These are phyloP conservation scores for Agarophyton chilense DNA, from an alignment of 23 red algal species.

Conservation along the genomic window DNA sequence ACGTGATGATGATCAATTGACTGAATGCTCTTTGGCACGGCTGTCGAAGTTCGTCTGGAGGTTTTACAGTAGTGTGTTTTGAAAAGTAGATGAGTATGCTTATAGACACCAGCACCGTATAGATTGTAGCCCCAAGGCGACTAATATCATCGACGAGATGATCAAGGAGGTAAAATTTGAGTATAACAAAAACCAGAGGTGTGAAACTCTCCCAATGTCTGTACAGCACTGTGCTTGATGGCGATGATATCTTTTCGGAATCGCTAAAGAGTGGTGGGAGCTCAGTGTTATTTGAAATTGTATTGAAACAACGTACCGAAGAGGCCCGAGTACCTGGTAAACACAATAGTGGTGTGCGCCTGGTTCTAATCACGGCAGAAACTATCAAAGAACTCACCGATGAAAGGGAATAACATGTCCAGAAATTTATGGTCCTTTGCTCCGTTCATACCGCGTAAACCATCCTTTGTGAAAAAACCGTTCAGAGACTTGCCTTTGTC, in stretches of 20 bases:
- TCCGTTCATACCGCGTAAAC: not conserved
- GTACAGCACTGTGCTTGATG: not conserved
- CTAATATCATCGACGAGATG: slow-evolving; percentile 21
- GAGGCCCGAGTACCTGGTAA: slow-evolving; percentile 29
- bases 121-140: not conserved
- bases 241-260: not conserved
- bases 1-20: too few species aligned
- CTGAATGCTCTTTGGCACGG: not conserved
- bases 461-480: too few species aligned
- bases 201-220: slow-evolving; percentile 6
- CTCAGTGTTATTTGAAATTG: not conserved
- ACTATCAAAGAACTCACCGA: slow-evolving; percentile 3
- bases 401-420: slow-evolving; percentile 52
- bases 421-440: slow-evolving; percentile 26
- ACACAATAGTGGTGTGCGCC: slow-evolving; percentile 9
- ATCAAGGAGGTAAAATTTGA: slow-evolving; percentile 41
- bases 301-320: not conserved
- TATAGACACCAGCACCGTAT: slow-evolving; percentile 27
- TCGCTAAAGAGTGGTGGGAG: not conserved
- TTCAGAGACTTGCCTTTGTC: too few species aligned
- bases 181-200: not conserved
- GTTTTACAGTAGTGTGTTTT: not conserved
- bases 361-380: slow-evolving; percentile 7
- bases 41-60: not conserved
- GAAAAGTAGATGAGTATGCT: slow-evolving; percentile 16